Evolutionary conservation across 225 moss, liverwort and hornwort genomes (phyloP), one percentile per base, ranked within the genome.

Genomic region (Polytrichum formosum): DNA sequence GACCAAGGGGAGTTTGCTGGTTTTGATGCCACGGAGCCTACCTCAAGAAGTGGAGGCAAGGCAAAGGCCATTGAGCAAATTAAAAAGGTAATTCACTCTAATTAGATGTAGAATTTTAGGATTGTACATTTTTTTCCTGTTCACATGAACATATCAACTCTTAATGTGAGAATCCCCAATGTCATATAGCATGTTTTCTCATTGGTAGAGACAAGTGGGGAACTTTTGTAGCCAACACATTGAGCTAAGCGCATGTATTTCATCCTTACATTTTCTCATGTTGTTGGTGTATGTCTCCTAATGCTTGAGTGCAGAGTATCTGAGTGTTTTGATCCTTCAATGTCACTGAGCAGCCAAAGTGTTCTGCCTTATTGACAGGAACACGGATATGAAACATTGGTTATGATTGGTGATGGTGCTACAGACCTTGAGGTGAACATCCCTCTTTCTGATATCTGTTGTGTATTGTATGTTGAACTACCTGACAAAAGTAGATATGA

Each of bases 361-460:
- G 46, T 46, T 13, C 46, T 46, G 46, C 46, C 46, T 46, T 13
- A 46, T 46, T 70, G 54, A 22, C 76, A 94, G 92, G 82, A 92
- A 75, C 80, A 70, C 75, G 91, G 90, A 63, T 95, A 95, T 72
- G 67, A 84, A 54, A 88, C 78, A 37, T 78, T 95, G 84, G 92
- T 95, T 68, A 93, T 96, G 95, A 67, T 91, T 28, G 92, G 95
- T 61, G 95, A 95, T 74, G 95, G 95, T 68, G 95, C 91, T 4
- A 95, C 95, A 69, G 95, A 95, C 72, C 84, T 95, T 65, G 91
- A 96, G 92, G 94, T 91, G 69, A 62, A 85, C 67, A 27, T 9
- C 18, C 21, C 62, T 59, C 53, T 66, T 74, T 27, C 62, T 16
- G 46, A 46, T 46, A 46, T 46, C 46, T 46, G 46, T 46, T 46